These are phyloP conservation scores for Amanita rubescens DNA, from an alignment of 768 basidiomycete genomes.

Conservation along the genomic window DNA sequence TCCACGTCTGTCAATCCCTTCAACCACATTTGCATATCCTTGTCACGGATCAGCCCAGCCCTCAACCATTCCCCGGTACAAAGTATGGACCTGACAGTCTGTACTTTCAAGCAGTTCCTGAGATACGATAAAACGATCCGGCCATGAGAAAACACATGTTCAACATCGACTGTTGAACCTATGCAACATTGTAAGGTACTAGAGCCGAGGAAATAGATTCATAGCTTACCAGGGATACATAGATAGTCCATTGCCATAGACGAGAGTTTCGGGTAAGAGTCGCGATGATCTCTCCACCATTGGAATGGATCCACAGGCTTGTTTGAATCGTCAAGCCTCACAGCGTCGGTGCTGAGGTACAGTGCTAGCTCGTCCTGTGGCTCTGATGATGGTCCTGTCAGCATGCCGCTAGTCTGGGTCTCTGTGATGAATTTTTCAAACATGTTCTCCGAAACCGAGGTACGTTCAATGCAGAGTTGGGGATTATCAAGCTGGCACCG, in stretches of 20 bases:
- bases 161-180: slow-evolving; percentile 15
- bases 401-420: background rate
- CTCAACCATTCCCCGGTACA: slow-evolving; percentile 14
- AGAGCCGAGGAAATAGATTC: too few relatives aligned
- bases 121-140: slow-evolving; percentile 5
- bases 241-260: slow-evolving; percentile 20
- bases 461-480: too few relatives aligned
- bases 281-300: background rate
- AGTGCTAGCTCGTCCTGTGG: background rate
- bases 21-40: slow-evolving; percentile 5
- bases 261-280: slow-evolving; percentile 14
- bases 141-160: background rate
- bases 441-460: too few relatives aligned
- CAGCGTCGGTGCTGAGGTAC: background rate
- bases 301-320: background rate
- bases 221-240: slow-evolving; percentile 15
- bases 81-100: slow-evolving; percentile 12
- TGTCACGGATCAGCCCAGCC: slow-evolving; percentile 9
- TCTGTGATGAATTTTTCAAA: background rate
- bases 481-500: too few relatives aligned
- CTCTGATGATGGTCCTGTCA: background rate
- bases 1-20: background rate
- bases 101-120: slow-evolving; percentile 11
- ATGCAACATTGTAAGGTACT: too few relatives aligned
- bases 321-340: background rate